Conservation (phyloP, 495 filamentous ascomycete species). For the Chaetomium fimeti region DNA sequence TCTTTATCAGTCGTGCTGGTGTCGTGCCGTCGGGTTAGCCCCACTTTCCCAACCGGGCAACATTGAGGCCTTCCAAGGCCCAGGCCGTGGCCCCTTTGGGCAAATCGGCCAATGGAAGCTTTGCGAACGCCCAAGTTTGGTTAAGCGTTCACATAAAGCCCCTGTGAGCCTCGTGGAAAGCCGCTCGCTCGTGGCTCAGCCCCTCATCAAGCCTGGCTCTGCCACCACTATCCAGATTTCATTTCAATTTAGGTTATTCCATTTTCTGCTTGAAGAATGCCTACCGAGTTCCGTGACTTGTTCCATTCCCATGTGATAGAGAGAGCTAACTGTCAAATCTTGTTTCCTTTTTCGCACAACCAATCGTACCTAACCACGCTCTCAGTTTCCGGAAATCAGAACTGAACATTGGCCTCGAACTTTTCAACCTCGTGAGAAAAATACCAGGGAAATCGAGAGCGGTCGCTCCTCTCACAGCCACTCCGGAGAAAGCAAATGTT, state of each 20-base stretch:
- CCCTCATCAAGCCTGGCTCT: neutral
- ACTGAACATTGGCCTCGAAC: too few relatives aligned
- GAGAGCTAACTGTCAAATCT: neutral
- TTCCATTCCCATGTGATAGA: neutral
- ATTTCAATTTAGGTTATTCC: neutral
- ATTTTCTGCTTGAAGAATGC: neutral
- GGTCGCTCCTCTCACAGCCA: too few relatives aligned
- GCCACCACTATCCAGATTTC: constrained; percentile 6
- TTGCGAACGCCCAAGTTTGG: neutral
- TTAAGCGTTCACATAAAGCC: neutral
- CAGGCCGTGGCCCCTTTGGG: too few relatives aligned
- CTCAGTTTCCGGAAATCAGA: neutral
- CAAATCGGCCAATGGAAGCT: too few relatives aligned
- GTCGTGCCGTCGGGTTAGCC: too few relatives aligned
- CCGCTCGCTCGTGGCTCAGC: constrained; percentile 9
- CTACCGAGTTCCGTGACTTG: neutral
- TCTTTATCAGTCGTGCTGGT: too few relatives aligned
- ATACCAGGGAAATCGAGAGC: too few relatives aligned
- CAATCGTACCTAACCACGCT: neutral
- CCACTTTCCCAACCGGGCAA: too few relatives aligned
- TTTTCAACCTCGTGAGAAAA: too few relatives aligned
- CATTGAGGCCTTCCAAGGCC: too few relatives aligned
- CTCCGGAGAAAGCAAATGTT: too few relatives aligned
- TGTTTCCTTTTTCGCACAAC: neutral
- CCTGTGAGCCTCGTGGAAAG: constrained; percentile 5